These are phyloP conservation scores for Aureobasidium sp. DNA, from an alignment of 2,329 filamentous ascomycete species.

Conservation along the genomic window DNA sequence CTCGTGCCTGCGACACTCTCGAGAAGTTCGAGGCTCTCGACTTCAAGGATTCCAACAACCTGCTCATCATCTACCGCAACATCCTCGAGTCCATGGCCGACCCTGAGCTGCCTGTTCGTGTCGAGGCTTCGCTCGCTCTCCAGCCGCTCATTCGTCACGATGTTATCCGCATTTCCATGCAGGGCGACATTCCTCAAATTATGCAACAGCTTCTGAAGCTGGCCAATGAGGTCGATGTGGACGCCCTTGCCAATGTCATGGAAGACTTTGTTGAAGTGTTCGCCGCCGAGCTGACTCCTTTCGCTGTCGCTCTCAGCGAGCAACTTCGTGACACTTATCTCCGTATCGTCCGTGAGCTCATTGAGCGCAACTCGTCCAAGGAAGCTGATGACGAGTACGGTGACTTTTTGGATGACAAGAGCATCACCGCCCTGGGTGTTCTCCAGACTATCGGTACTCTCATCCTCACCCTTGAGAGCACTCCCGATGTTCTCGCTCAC, in stretches of 20 bases:
- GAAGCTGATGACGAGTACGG: slow-evolving; percentile 73
- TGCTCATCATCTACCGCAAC: slow-evolving; percentile 92
- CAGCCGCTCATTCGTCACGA: slow-evolving; percentile 96
- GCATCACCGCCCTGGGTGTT: slow-evolving; percentile 92
- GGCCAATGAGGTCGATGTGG: slow-evolving; percentile 95
- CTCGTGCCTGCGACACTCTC: slow-evolving; percentile 90
- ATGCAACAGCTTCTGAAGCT: slow-evolving; percentile 98
- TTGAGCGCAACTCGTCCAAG: slow-evolving; percentile 77
- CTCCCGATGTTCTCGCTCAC: slow-evolving; percentile 87
- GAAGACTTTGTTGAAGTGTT: slow-evolving; percentile 99
- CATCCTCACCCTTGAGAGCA: slow-evolving; percentile 94
- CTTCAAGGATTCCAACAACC: slow-evolving; percentile 93
- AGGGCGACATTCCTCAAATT: slow-evolving; percentile 94
- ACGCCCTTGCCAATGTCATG: slow-evolving; percentile 97
- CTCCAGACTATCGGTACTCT: slow-evolving; percentile 95
- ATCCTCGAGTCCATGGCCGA: slow-evolving; percentile 97
- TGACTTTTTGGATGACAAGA: slow-evolving; percentile 96
- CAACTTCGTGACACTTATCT: slow-evolving; percentile 95
- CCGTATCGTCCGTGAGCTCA: slow-evolving; percentile 80
- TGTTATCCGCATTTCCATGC: slow-evolving; percentile 89
- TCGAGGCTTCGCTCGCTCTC: slow-evolving; percentile 86
- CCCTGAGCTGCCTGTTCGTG: slow-evolving; percentile 82
- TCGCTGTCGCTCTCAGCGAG: slow-evolving; percentile 91
- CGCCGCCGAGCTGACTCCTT: slow-evolving; percentile 91
- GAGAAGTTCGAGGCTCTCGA: slow-evolving; percentile 97